Conservation (phyloP, 805 yeast species). For the Metschnikowia drakensbergensis region DNA sequence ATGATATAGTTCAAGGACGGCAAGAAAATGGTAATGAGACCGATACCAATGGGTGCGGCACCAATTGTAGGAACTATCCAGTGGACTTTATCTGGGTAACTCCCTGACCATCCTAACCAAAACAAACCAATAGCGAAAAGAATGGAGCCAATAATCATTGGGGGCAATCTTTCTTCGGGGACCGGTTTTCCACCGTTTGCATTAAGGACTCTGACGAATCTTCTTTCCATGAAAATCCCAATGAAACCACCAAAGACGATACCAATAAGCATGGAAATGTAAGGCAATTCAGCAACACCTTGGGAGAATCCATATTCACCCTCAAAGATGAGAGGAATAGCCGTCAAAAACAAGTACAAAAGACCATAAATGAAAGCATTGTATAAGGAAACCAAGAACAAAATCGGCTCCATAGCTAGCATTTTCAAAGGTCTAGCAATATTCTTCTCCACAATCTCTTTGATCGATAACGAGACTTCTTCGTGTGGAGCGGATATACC, state of each 20-base stretch:
- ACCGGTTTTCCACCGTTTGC: slow-evolving; percentile 19
- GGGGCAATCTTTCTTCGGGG: slow-evolving; percentile 22
- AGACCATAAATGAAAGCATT: slow-evolving; percentile 80
- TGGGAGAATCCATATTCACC: slow-evolving; percentile 50
- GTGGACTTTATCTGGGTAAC: slow-evolving; percentile 18
- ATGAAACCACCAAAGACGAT: slow-evolving; percentile 52
- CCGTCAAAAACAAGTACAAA: slow-evolving; percentile 67
- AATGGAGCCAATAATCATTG: slow-evolving; percentile 19
- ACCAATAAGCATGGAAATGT: slow-evolving; percentile 72
- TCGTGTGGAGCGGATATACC: slow-evolving; percentile 78
- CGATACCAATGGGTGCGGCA: slow-evolving; percentile 51
- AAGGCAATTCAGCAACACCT: slow-evolving; percentile 76
- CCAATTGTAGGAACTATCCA: slow-evolving; percentile 56
- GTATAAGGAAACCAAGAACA: slow-evolving; percentile 64
- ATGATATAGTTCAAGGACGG: slow-evolving; percentile 67
- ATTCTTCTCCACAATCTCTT: slow-evolving; percentile 58
- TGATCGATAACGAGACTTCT: slow-evolving; percentile 21
- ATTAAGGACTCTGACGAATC: slow-evolving; percentile 43
- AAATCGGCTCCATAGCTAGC: slow-evolving; percentile 68
- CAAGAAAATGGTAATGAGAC: slow-evolving; percentile 58
- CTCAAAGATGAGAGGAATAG: slow-evolving; percentile 61
- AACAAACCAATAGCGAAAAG: slow-evolving; percentile 17
- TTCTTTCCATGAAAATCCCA: slow-evolving; percentile 53
- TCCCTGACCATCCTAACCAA: slow-evolving; percentile 22
- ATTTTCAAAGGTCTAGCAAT: slow-evolving; percentile 64